These are phyloP conservation scores for Termitomyces sp. DNA, from an alignment of 768 basidiomycete genomes.

Conservation along the genomic window DNA sequence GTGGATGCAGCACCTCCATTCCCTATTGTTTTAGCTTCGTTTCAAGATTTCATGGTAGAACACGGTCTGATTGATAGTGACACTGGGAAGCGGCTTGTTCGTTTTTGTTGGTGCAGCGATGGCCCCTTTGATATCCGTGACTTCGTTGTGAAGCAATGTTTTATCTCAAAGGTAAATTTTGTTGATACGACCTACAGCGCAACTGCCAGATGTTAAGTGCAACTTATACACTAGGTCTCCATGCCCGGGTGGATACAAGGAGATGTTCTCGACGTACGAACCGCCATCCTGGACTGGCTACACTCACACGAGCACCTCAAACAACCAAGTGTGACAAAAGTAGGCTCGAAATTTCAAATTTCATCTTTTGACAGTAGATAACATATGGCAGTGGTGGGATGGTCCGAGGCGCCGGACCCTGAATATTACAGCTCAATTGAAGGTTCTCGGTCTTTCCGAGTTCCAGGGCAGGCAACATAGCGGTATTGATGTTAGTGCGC, in stretches of 20 bases:
- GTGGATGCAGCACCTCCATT: conserved; percentile 79
- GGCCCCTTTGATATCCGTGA: conserved; percentile 81
- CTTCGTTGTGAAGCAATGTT: conserved; percentile 86
- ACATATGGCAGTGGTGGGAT: conserved; percentile 17
- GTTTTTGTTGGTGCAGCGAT: conserved; percentile 81
- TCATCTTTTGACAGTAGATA: background rate
- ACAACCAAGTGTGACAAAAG: conserved; percentile 14
- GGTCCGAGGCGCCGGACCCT: conserved; percentile 33
- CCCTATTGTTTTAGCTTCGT: conserved; percentile 54
- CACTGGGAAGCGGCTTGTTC: conserved; percentile 50
- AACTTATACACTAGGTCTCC: conserved; percentile 34
- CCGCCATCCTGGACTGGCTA: conserved; percentile 47
- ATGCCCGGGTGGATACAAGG: conserved; percentile 73
- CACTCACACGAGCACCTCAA: conserved; percentile 18
- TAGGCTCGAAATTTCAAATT: conserved; percentile 10
- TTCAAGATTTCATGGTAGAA: conserved; percentile 63
- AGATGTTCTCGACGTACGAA: conserved; percentile 72
- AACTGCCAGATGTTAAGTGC: background rate
- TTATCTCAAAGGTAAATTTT: conserved; percentile 66
- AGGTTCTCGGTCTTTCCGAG: conserved; percentile 58
- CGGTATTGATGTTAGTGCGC: conserved; percentile 79
- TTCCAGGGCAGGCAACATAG: conserved; percentile 86
- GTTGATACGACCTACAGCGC: background rate
- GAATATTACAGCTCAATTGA: conserved; percentile 73
- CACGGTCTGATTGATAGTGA: conserved; percentile 63